Base-by-base conservation (phyloP, 805 yeast species). In the Barnettozyma populi region DNA sequence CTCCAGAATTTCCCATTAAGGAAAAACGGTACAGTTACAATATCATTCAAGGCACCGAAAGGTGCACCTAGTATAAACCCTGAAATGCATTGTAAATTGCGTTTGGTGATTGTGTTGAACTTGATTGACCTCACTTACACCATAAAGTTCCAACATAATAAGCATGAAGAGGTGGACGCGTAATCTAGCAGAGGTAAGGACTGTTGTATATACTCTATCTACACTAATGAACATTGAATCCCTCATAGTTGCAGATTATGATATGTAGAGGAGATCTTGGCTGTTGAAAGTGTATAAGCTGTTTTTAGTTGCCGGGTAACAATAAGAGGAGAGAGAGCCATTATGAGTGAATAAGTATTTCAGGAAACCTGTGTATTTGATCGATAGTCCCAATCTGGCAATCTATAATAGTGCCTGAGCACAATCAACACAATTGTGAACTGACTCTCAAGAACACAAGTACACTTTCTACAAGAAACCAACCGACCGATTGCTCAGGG, bases 1-100 rank as follows among this genome's bases (percentile, higher is more conserved):
- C 21, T 39, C 2, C 42, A 39, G 16, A 39, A 39, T n/a, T 39
- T 39, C 34, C 42, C 42, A 6, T 7, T 39, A 13, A 39, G 42
- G 25, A 39, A 39, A 21, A 39, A 39, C 42, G 42, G 42, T 2
- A 25, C 42, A 8, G 42, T 39, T 4, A 39, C 42, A 10, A 25
- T 39, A 11, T 24, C 32, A 3, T 39, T 39, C 42, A 39, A 39
- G 32, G 42, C 21, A 7, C 42, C 42, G 8, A 24, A 19, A 8
- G 27, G 37, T 35, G 13, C 37, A 9, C 37, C 37, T 9, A 35
- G 23, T 10, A 14, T 35, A 13, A 10, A 18, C 14, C 20, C 37
- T 35, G 23, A 35, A 11, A 18, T 35, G 23, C 37, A 35, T 35
- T 39, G 42, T 27, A 39, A 39, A 27, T 16, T 39, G 20, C 31